These are phyloP conservation scores for Tricholoma furcatifolium DNA, from an alignment of 768 basidiomycete genomes.

Conservation along the genomic window DNA sequence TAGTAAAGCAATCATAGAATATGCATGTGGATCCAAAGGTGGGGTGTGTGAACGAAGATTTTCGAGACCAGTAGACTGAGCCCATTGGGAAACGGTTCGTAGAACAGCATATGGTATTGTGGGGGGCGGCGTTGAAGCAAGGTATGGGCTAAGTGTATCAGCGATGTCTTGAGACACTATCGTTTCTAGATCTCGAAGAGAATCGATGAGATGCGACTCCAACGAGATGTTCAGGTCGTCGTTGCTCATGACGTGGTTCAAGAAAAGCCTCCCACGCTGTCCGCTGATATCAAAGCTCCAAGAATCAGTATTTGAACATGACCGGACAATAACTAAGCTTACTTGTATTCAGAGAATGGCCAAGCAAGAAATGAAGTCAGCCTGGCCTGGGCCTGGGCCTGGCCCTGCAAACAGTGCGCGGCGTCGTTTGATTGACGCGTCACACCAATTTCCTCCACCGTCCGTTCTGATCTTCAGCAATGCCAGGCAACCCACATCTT, in stretches of 20 bases:
- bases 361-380: neutral
- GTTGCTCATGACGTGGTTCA: constrained; percentile 16
- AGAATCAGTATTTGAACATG: neutral
- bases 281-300: constrained; percentile 4
- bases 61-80: constrained; percentile 49
- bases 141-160: constrained; percentile 36
- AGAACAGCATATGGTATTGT: constrained; percentile 65
- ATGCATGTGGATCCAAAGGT: constrained; percentile 50
- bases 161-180: constrained; percentile 47
- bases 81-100: constrained; percentile 64
- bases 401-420: too few species aligned
- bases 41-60: constrained; percentile 37
- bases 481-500: constrained; percentile 12
- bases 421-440: neutral
- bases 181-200: constrained; percentile 42
- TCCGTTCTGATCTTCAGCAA: constrained; percentile 1
- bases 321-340: neutral
- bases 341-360: neutral
- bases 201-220: constrained; percentile 57
- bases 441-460: too few species aligned
- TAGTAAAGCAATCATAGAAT: constrained; percentile 71
- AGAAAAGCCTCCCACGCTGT: constrained; percentile 17
- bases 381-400: too few species aligned
- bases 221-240: constrained; percentile 61
- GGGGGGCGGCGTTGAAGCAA: constrained; percentile 34